Evolutionary conservation across 2,329 filamentous ascomycete species (phyloP).

Genomic region (Trichoderma afroharzianum): DNA sequence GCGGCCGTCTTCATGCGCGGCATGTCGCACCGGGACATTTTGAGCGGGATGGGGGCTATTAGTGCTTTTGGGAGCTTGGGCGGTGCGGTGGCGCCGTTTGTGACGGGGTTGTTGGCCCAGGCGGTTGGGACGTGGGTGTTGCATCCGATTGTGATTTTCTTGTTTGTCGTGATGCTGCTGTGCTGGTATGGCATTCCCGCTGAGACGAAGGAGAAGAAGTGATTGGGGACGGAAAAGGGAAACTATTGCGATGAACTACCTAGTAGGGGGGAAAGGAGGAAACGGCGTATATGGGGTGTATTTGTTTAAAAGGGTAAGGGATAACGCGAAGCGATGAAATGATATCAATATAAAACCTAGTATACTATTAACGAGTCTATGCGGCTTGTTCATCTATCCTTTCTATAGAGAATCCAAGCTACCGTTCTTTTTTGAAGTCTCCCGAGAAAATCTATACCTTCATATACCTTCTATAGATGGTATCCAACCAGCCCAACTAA

Average conservation of each 20-base stretch:
- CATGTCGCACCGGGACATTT: constrained; percentile 56
- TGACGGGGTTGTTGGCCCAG: constrained; percentile 62
- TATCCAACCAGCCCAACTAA: background rate
- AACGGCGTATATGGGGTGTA: background rate
- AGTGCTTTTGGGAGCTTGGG: constrained; percentile 67
- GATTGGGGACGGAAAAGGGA: constrained; percentile 19
- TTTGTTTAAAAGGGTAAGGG: background rate
- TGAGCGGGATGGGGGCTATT: constrained; percentile 64
- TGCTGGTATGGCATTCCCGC: constrained; percentile 62
- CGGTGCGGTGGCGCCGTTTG: constrained; percentile 63
- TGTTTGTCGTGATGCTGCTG: constrained; percentile 62
- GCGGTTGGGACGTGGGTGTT: constrained; percentile 60
- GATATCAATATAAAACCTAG: background rate
- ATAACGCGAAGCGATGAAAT: background rate
- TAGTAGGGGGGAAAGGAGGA: background rate
- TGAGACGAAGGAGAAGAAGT: constrained; percentile 58
- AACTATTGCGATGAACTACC: background rate
- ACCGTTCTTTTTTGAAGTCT: background rate
- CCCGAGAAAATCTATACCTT: background rate
- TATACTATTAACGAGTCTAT: background rate
- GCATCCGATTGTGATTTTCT: constrained; percentile 62
- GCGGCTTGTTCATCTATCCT: background rate
- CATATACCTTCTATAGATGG: background rate
- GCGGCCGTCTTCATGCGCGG: constrained; percentile 59
- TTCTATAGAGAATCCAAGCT: background rate